phyloP scores from a whole-genome alignment of 2,329 filamentous ascomycete species.

The Alternaria arborescens region DNA sequence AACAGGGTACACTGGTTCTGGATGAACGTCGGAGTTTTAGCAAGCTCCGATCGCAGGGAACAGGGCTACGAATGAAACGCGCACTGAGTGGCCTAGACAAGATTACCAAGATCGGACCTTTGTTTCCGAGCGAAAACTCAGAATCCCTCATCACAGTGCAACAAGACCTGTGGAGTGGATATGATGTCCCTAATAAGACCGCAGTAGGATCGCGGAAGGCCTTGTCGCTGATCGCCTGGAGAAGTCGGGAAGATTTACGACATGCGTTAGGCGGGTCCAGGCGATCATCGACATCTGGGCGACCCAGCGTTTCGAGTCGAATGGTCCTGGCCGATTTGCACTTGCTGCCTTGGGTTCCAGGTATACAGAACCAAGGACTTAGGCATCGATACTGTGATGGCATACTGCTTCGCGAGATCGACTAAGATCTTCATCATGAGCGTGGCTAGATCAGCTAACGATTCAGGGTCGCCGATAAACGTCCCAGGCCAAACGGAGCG shows the following conservation, averaged over 20 bases:
- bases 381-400: not conserved
- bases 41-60: conserved; percentile 5
- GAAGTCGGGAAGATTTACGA: not conserved
- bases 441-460: not conserved
- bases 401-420: not conserved
- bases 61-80: conserved; percentile 13
- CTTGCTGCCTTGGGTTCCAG: not conserved
- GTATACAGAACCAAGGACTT: not conserved
- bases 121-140: conserved; percentile 1
- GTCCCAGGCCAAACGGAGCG: not conserved
- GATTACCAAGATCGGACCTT: not conserved
- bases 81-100: not conserved
- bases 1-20: conserved; percentile 3
- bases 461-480: not conserved
- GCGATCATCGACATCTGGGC: not conserved
- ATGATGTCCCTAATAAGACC: not conserved
- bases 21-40: conserved; percentile 4
- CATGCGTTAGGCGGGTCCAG: conserved; percentile 1
- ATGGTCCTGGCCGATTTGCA: not conserved
- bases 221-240: not conserved
- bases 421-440: not conserved
- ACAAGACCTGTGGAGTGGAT: not conserved
- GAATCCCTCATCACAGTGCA: not conserved
- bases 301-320: not conserved
- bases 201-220: not conserved